Evolutionary conservation across 2,329 filamentous ascomycete genomes (phyloP), one percentile per base, ranked within the genome.

Genomic region (Tolypocladium inflatum): DNA sequence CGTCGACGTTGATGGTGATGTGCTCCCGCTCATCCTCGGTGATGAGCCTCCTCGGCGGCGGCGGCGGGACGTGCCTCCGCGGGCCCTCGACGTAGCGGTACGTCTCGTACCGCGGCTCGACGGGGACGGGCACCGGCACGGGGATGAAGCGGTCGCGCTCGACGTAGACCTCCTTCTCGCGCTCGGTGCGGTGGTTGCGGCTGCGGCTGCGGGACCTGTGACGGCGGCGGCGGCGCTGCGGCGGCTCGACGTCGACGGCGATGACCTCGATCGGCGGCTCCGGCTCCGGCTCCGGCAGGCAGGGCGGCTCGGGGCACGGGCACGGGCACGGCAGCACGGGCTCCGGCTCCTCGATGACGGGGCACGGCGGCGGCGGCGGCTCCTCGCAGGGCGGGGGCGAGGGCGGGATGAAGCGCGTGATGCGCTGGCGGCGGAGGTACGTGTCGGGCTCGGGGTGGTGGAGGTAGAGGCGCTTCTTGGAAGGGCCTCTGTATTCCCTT

Each of bases 51-150:
- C 60, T 64, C 55, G 63, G 64, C 43, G 67, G 65, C 59, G 63
- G 61, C 11, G 65, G 63, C 48, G 71, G 69, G 11, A 64, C 43
- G 50, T 61, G 63, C 26, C 74, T 69, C 55, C 76, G 70, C 33
- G 78, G 75, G 0, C 76, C 78, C 59, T 82, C 78, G 54, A 83
- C 74, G 63, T 82, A 82, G 8, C 80, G 78, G 64, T 73, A 83
- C 37, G 78, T 78, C 42, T 80, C 79, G 61, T 76, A 76, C 60
- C 68, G 64, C 41, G 71, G 71, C 63, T 72, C 73, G 35, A 68
- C 67, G 55, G 73, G 74, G 7, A 77, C 72, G 21, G 74, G 76
- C 2, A 78, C 72, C 11, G 71, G 71, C 9, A 76, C 67, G 41
- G 76, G 78, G 19, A 81, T 71, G 54, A 78, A 63, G 55, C 73